Base-by-base conservation (phyloP, 164 flowering plant species). In the Stephania japonica region DNA sequence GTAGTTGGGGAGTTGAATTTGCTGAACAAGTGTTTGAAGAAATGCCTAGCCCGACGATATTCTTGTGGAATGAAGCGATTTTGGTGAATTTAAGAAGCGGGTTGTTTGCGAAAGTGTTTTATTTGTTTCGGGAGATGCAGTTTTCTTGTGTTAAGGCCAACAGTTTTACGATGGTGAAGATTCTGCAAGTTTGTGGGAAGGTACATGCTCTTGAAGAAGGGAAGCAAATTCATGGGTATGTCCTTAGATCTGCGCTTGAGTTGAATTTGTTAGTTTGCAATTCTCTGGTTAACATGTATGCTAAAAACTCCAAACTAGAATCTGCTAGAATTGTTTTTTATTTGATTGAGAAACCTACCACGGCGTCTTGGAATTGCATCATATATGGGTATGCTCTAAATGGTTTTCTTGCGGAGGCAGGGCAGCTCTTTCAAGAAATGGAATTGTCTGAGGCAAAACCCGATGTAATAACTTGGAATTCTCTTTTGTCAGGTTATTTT, bases 141-240 rank as follows among this genome's bases (percentile, higher is more conserved):
- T 79, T 79, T 67, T 84, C 85, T 7, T 56, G 5, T 43, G 78
- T 78, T 12, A 81, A 78, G 69, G 81, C 87, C 42, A 78, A 78
- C 23, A 50, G 70, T 42, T 73, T 38, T 26, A 81, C 83, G 1
- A 67, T 87, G 65, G 79, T 80, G 21, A 87, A 81, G 77, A 78
- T 83, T 68, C 76, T 91, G 53, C 91, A 89, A 80, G 88, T 85
- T 14, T 87, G 96, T 72, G 82, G 82, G 12, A 84, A 81, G 72
- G 18, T 80, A 42, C 80, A 80, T 76, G 88, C 81, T 76, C 78
- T 86, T 2, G 63, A 82, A 66, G 82, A 78, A 77, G 93, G 89
- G 47, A 86, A 77, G 76, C 88, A 91, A 78, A 83, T 89, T 68
- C 93, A 88, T 83, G 91, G 86, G 75, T 85, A 85, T 79, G 85